A percentile compares a stretch with the other conserved stretches of the same genome.
These are phyloP conservation scores for Boletellus deceptivus DNA, from an alignment of 1,284 basidiomycete species.

Conservation along the genomic window DNA sequence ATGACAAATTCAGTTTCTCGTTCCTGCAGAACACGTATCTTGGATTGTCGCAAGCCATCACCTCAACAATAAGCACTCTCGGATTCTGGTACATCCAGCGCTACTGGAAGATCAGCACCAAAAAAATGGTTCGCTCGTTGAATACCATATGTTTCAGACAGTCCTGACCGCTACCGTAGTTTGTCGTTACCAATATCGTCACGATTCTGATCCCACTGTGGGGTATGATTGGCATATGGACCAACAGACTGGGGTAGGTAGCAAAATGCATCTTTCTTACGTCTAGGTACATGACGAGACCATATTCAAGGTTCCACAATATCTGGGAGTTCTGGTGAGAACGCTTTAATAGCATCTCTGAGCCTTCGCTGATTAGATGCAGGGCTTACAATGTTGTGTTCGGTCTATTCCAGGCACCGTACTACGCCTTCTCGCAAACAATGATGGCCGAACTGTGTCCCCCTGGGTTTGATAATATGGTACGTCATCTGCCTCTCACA, in stretches of 20 bases:
- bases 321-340: conserved; percentile 79
- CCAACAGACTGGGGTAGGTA: conserved; percentile 62
- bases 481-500: conserved; percentile 14
- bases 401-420: conserved; percentile 73
- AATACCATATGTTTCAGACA: neutral
- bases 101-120: conserved; percentile 72
- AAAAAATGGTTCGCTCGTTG: conserved; percentile 57
- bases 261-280: neutral
- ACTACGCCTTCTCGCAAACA: conserved; percentile 82
- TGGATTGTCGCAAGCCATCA: conserved; percentile 69
- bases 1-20: conserved; percentile 70
- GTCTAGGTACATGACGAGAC: neutral
- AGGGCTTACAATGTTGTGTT: conserved; percentile 31
- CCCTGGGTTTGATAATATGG: conserved; percentile 83
- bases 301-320: conserved; percentile 63
- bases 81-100: conserved; percentile 81
- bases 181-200: conserved; percentile 73
- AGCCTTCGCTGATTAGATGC: neutral
- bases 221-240: conserved; percentile 88
- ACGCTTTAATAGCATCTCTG: neutral
- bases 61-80: conserved; percentile 68
- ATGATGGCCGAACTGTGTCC: conserved; percentile 86
- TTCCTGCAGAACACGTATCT: conserved; percentile 79
- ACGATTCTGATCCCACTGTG: conserved; percentile 79
- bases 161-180: conserved; percentile 39